Conservation (phyloP, 441 rosid species). For the Codiaeum variegatum region DNA sequence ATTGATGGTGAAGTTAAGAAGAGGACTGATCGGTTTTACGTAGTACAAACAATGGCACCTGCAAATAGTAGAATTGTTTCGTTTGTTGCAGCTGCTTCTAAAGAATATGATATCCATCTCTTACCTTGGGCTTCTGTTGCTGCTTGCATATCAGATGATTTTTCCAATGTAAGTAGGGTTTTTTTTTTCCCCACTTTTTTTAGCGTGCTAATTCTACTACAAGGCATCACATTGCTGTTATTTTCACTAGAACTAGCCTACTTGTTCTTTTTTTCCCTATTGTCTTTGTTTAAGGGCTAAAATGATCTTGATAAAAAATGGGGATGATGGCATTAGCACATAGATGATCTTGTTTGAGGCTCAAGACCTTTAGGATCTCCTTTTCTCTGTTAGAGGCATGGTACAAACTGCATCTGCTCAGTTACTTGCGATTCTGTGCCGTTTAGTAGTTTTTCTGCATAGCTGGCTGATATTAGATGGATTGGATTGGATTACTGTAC, state of each 20-base stretch:
- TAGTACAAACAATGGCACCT: slow-evolving; percentile 91
- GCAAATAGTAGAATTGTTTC: slow-evolving; percentile 70
- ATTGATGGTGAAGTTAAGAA: slow-evolving; percentile 45
- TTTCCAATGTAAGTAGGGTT: slow-evolving; percentile 51
- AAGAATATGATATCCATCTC: slow-evolving; percentile 90
- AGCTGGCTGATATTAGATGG: slow-evolving; percentile 1
- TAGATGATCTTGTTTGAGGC: not conserved
- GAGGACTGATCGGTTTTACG: slow-evolving; percentile 62
- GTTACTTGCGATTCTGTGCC: not conserved
- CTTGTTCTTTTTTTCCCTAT: not conserved
- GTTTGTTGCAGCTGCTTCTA: slow-evolving; percentile 80
- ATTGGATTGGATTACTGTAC: not conserved
- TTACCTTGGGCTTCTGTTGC: slow-evolving; percentile 98
- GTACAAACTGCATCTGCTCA: not conserved
- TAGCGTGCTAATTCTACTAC: not conserved
- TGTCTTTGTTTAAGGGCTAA: not conserved
- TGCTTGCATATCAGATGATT: slow-evolving; percentile 75
- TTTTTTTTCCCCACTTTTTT: not conserved
- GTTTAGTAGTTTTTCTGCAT: not conserved
- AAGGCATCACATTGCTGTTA: not conserved
- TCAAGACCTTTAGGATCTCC: not conserved
- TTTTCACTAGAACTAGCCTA: not conserved
- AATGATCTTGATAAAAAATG: not conserved
- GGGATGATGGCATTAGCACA: not conserved
- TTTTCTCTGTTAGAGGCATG: slow-evolving; percentile 3